These are phyloP conservation scores for Perkinsus olseni DNA, from an alignment of 169 alveolate species.

Conservation along the genomic window DNA sequence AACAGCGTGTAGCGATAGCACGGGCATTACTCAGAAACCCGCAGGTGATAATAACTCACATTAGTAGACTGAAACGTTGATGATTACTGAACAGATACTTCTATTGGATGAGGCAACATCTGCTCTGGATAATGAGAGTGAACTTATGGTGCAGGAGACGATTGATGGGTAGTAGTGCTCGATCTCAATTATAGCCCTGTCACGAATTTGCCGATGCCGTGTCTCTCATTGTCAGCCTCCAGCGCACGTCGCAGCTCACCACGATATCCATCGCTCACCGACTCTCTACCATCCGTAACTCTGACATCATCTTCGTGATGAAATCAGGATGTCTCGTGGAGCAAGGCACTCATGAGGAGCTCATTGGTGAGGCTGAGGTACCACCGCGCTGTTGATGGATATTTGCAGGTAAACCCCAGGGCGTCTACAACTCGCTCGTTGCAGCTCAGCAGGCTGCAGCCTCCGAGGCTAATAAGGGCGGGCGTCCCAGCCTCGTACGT, in stretches of 20 bases:
- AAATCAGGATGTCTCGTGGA: constrained; percentile 62
- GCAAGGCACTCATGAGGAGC: constrained; percentile 55
- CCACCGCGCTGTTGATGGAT: background rate
- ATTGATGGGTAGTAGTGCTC: background rate
- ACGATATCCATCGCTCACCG: constrained; percentile 46
- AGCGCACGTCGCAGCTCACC: constrained; percentile 9
- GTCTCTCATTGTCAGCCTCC: background rate
- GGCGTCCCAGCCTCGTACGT: background rate
- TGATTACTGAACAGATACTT: constrained; percentile 31
- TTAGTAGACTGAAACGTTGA: too few relatives aligned
- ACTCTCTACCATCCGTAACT: constrained; percentile 34
- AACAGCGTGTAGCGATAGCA: constrained; percentile 74
- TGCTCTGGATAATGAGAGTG: constrained; percentile 49
- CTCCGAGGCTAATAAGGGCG: background rate
- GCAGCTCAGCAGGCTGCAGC: background rate
- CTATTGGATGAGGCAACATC: constrained; percentile 71
- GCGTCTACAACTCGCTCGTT: background rate
- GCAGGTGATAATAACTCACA: too few relatives aligned
- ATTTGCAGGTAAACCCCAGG: background rate
- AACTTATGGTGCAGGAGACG: background rate
- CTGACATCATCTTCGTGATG: constrained; percentile 42
- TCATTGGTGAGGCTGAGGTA: constrained; percentile 12
- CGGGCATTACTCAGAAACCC: constrained; percentile 70
- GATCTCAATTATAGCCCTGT: background rate
- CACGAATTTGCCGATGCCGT: background rate